These are phyloP conservation scores for Rhamnella rubrinervis DNA, from an alignment of 331 rosid genomes.

Conservation along the genomic window DNA sequence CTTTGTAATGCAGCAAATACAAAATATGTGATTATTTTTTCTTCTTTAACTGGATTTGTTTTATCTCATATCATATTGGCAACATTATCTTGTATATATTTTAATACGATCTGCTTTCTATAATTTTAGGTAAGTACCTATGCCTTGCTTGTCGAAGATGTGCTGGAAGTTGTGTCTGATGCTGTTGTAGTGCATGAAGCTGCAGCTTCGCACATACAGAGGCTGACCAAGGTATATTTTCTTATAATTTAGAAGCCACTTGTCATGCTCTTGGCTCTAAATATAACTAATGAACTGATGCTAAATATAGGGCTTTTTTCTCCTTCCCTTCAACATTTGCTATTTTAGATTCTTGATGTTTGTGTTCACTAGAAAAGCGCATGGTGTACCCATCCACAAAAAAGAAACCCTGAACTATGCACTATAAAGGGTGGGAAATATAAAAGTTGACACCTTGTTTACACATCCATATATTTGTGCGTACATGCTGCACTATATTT, in stretches of 20 bases:
- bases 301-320: not conserved
- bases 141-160: slow-evolving; percentile 84
- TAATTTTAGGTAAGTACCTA: slow-evolving; percentile 78
- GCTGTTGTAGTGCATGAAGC: slow-evolving; percentile 84
- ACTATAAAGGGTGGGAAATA: no score
- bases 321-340: not conserved
- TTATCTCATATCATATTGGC: not conserved
- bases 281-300: not conserved
- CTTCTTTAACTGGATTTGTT: not conserved
- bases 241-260: not conserved
- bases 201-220: slow-evolving; percentile 81
- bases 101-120: slow-evolving; percentile 9
- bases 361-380: no score
- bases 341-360: no score
- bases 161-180: slow-evolving; percentile 79
- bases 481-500: no score
- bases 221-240: slow-evolving; percentile 78
- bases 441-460: no score
- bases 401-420: no score
- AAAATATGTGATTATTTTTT: not conserved
- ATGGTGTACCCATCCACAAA: no score
- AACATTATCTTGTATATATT: slow-evolving; percentile 11
- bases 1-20: not conserved
- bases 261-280: slow-evolving; percentile 16
- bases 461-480: no score